A percentile compares a stretch with the other conserved stretches of the same genome.
Conservation (phyloP, 495 filamentous ascomycete species). For the Neurospora pannonica region DNA sequence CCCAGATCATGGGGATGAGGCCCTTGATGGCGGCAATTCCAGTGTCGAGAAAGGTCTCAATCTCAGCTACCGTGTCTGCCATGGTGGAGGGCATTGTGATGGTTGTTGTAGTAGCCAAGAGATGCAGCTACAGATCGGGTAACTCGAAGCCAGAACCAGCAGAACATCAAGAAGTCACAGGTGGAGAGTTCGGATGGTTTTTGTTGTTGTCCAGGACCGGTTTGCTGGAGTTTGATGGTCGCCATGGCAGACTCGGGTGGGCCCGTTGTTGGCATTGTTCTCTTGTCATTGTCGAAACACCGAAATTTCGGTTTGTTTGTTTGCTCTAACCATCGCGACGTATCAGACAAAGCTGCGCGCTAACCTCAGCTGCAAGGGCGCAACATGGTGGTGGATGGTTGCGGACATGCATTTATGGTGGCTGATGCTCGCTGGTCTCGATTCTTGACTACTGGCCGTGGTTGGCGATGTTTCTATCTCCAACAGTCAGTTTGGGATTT, state of each 20-base stretch:
- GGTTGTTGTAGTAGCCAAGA: neutral
- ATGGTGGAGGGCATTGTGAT: neutral
- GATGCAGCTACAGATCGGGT: neutral
- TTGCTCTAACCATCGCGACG: neutral
- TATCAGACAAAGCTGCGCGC: neutral
- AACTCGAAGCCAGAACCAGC: neutral
- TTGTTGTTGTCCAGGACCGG: neutral
- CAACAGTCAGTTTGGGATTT: neutral
- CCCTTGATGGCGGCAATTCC: slow-evolving; percentile 11
- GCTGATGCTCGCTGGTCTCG: neutral
- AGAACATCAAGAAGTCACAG: neutral
- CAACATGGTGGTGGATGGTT: neutral
- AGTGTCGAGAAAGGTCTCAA: slow-evolving; percentile 6
- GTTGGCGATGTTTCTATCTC: neutral
- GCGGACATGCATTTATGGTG: neutral
- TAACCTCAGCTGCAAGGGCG: neutral
- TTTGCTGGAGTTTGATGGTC: neutral
- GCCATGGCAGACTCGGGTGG: neutral
- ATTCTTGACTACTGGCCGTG: neutral
- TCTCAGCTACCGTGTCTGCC: neutral
- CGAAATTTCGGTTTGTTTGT: neutral
- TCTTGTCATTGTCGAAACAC: neutral
- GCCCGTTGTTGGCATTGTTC: neutral
- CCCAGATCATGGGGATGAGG: slow-evolving; percentile 14
- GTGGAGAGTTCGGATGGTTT: neutral